A percentile compares a stretch with the other conserved stretches of the same genome.
These are phyloP conservation scores for Pholiota conissans DNA, from an alignment of 768 basidiomycete species.

Conservation along the genomic window DNA sequence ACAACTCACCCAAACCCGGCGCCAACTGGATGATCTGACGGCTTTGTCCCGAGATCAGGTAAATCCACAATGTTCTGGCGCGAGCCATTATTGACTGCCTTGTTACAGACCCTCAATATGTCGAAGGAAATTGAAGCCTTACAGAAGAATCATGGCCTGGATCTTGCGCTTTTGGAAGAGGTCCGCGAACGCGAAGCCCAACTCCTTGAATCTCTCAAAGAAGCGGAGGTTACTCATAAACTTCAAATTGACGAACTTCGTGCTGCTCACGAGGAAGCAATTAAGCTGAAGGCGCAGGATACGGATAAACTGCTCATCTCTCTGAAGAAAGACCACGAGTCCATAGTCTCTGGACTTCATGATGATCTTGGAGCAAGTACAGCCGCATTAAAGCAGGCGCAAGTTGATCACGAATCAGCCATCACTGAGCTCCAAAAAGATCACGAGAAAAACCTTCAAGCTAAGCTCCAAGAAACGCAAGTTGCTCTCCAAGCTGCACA, in stretches of 20 bases:
- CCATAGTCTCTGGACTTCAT: slow-evolving; percentile 35
- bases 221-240: slow-evolving; percentile 50
- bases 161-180: slow-evolving; percentile 51
- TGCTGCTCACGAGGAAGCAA: slow-evolving; percentile 45
- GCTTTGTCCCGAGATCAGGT: slow-evolving; percentile 87
- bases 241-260: slow-evolving; percentile 49
- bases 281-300: slow-evolving; percentile 35
- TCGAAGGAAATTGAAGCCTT: slow-evolving; percentile 82
- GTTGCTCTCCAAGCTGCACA: slow-evolving; percentile 45
- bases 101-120: slow-evolving; percentile 75
- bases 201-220: slow-evolving; percentile 49
- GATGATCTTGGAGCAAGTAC: slow-evolving; percentile 45
- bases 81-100: not conserved
- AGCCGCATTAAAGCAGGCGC: slow-evolving; percentile 43
- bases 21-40: slow-evolving; percentile 81
- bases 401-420: slow-evolving; percentile 57
- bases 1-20: slow-evolving; percentile 67
- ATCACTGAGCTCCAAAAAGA: slow-evolving; percentile 56
- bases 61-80: slow-evolving; percentile 15
- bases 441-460: slow-evolving; percentile 55
- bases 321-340: slow-evolving; percentile 38
- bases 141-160: slow-evolving; percentile 57
- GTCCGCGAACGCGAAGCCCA: slow-evolving; percentile 57
- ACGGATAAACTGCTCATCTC: slow-evolving; percentile 48
- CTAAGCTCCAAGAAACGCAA: slow-evolving; percentile 55